A percentile compares a stretch with the other conserved stretches of the same genome.
These are phyloP conservation scores for Nissolia schottii DNA, from an alignment of 306 rosid genomes.

Conservation along the genomic window DNA sequence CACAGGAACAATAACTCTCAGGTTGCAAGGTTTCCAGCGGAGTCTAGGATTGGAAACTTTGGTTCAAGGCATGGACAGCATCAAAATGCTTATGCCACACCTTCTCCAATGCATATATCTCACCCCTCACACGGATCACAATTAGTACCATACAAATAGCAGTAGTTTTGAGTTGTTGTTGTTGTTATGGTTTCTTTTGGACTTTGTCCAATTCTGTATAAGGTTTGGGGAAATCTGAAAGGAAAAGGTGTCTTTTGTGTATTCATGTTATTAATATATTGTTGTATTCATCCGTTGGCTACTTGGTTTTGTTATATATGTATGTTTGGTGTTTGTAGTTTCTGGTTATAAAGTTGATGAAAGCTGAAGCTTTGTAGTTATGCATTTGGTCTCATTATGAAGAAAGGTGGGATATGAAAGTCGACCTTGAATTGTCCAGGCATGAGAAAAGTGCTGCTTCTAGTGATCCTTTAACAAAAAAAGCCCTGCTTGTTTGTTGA, in stretches of 20 bases:
- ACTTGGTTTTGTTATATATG: background rate
- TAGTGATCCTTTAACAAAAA: slow-evolving; percentile 30
- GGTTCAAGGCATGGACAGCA: slow-evolving; percentile 42
- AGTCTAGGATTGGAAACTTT: slow-evolving; percentile 39
- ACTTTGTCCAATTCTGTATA: slow-evolving; percentile 1
- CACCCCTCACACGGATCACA: slow-evolving; percentile 51
- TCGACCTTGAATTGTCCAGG: slow-evolving; percentile 10
- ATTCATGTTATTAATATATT: background rate
- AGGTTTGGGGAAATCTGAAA: background rate
- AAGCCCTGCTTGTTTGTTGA: slow-evolving; percentile 15
- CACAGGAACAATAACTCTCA: slow-evolving; percentile 34
- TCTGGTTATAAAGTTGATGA: background rate
- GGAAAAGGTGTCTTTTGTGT: slow-evolving; percentile 6
- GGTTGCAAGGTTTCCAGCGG: slow-evolving; percentile 51
- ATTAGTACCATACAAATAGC: slow-evolving; percentile 41
- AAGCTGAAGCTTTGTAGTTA: slow-evolving; percentile 14
- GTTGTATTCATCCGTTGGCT: slow-evolving; percentile 17
- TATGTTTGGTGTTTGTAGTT: background rate
- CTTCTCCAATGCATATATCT: slow-evolving; percentile 33
- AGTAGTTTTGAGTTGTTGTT: background rate
- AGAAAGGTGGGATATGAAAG: background rate
- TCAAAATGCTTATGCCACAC: slow-evolving; percentile 37
- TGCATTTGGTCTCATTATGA: slow-evolving; percentile 16
- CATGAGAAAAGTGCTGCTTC: background rate
- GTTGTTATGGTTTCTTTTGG: background rate